Percentiles rank a stretch among this genome's conserved stretches.
phyloP scores from a whole-genome alignment of 1,284 basidiomycete genomes.

The Austropuccinia psidii region DNA sequence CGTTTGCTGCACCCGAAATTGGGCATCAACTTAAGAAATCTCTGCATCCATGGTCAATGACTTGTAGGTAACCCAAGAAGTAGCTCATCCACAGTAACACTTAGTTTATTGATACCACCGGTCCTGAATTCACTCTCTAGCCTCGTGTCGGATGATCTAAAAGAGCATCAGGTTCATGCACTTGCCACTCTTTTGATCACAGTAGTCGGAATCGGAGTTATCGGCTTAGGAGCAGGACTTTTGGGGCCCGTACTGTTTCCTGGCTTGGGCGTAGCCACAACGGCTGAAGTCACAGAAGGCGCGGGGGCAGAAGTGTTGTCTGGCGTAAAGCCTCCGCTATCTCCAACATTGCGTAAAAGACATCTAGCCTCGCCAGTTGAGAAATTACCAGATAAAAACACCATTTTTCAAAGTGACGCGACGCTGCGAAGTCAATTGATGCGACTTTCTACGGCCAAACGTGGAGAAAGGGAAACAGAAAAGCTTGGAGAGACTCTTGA shows the following conservation, averaged over 20 bases:
- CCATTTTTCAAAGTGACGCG: too few relatives aligned
- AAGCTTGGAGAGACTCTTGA: too few relatives aligned
- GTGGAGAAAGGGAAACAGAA: too few relatives aligned
- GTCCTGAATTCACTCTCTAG: too few relatives aligned
- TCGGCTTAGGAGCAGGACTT: neutral
- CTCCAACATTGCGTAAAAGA: neutral
- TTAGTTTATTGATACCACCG: too few relatives aligned
- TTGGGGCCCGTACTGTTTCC: neutral
- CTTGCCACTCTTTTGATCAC: slow-evolving; percentile 4
- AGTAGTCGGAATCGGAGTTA: neutral
- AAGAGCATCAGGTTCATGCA: neutral
- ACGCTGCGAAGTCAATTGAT: too few relatives aligned
- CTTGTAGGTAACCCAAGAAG: slow-evolving; percentile 28
- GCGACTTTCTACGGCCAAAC: too few relatives aligned
- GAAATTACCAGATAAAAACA: too few relatives aligned
- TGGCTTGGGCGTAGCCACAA: neutral
- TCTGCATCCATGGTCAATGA: slow-evolving; percentile 23
- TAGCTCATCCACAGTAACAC: too few relatives aligned
- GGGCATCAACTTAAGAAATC: slow-evolving; percentile 3
- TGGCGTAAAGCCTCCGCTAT: too few relatives aligned
- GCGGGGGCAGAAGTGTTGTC: neutral
- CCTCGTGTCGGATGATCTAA: neutral
- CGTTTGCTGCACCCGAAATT: too few relatives aligned
- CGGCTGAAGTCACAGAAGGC: neutral
- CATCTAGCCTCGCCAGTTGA: too few relatives aligned